These are phyloP conservation scores for Debaryomyces coudertii DNA, from an alignment of 1,139 yeast genomes.

Conservation along the genomic window DNA sequence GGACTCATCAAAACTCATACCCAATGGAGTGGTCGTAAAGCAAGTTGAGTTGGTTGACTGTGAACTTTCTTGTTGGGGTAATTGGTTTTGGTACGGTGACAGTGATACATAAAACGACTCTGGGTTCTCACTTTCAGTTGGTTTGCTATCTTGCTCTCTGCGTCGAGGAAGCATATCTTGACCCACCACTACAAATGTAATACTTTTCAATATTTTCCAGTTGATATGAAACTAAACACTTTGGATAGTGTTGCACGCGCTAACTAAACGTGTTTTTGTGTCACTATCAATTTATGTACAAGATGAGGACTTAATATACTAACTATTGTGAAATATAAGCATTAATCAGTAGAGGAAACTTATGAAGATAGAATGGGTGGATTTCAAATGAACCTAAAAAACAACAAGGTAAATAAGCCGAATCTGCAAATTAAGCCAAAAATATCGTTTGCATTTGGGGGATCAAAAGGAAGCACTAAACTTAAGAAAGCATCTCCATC, in stretches of 20 bases:
- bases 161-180: constrained; percentile 7
- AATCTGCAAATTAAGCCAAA: constrained; percentile 7
- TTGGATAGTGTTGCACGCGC: constrained; percentile 8
- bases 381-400: constrained; percentile 31
- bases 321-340: neutral
- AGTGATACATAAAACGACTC: neutral
- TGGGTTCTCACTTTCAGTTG: neutral
- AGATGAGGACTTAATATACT: constrained; percentile 5
- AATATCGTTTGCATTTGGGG: constrained; percentile 10
- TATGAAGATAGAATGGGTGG: constrained; percentile 17
- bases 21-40: neutral
- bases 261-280: constrained; percentile 7
- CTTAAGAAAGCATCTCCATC: neutral
- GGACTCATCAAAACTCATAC: constrained; percentile 3
- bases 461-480: neutral
- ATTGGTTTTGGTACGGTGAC: neutral
- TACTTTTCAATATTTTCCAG: neutral
- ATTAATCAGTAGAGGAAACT: neutral
- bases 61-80: constrained; percentile 1
- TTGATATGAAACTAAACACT: neutral
- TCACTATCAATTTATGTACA: constrained; percentile 1
- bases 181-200: constrained; percentile 1
- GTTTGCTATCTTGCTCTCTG: neutral
- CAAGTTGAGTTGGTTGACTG: constrained; percentile 5
- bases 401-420: constrained; percentile 10